Base-by-base conservation (phyloP, 805 yeast genomes). In the Suhomyces canberraensis region DNA sequence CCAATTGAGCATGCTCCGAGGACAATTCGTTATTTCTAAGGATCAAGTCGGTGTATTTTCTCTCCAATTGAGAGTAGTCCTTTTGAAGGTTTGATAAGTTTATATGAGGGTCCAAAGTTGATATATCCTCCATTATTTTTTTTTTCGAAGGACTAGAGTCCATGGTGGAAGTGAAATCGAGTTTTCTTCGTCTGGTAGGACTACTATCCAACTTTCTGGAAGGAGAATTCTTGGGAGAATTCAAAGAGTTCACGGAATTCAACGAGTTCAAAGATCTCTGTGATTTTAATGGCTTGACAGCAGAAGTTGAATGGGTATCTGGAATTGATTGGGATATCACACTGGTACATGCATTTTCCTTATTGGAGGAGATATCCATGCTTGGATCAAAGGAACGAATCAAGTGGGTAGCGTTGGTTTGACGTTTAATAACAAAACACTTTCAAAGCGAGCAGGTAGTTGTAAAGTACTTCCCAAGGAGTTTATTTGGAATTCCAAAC, bases 11-110 rank as follows among this genome's bases (percentile, higher is more conserved):
- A 33, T 51, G 51, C 20, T 67, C 71, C 13, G 42, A 36, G 6
- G 52, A 33, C 19, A 59, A 27, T 19, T 47, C 39, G 24, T 56
- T 54, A 35, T 56, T 51, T 30, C 54, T 50, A 21, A 64, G 46
- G 15, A 64, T 35, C 6, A 61, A 42, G 27, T 66, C 71, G 8
- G 63, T 56, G 43, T 63, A 62, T 33, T 49, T 52, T 35, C 51
- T 42, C 36, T 52, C 57, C 20, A 52, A 37, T 16, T 33, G 39
- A 31, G 19, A 24, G 29, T 44, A 41, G 19, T 44, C 50, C 20
- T 30, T 27, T 31, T 45, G 49, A 9, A 45, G 40, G 19, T 16
- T 16, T 7, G 34, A 7, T 9, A 39, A 14, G n/a, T n/a, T n/a
- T n/a, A n/a, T n/a, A n/a, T n/a, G n/a, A n/a, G n/a, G n/a, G n/a